Percentiles rank a stretch among this genome's conserved stretches.
These are phyloP conservation scores for Penicillium freii DNA, from an alignment of 2,329 filamentous ascomycete genomes.

Conservation along the genomic window DNA sequence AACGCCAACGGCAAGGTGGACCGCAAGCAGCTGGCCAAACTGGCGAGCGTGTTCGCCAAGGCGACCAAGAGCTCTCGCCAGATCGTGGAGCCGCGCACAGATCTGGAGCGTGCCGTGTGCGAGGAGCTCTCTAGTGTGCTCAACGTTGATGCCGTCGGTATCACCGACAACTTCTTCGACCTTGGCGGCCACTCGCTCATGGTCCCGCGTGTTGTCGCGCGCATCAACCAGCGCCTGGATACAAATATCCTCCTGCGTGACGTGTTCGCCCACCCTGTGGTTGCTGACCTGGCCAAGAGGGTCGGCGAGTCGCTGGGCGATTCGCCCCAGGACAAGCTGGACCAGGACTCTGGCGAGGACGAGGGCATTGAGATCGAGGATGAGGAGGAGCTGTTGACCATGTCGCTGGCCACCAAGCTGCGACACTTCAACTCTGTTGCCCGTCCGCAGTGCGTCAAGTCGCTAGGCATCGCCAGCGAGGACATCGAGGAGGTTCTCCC, in stretches of 20 bases:
- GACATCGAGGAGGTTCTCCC: not conserved
- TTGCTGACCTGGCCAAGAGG: not conserved
- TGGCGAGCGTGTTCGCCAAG: not conserved
- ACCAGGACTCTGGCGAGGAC: too few relatives aligned
- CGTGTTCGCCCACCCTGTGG: not conserved
- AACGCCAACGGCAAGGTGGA: not conserved
- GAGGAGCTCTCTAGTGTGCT: not conserved
- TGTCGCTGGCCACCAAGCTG: not conserved
- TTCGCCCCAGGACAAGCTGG: not conserved
- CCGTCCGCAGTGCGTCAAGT: not conserved
- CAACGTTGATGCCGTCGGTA: not conserved
- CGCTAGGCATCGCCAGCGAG: not conserved
- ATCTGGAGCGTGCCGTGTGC: not conserved
- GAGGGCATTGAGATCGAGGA: not conserved
- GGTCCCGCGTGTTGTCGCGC: not conserved
- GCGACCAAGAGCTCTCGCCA: not conserved
- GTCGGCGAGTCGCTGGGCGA: not conserved
- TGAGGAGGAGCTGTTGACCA: not conserved
- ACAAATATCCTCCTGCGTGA: not conserved
- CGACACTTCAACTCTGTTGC: not conserved
- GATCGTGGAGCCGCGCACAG: not conserved
- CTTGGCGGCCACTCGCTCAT: not conserved
- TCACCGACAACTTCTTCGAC: not conserved
- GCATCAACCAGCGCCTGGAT: not conserved
- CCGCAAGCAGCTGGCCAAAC: not conserved